Evolutionary conservation across 2,329 filamentous ascomycete genomes (phyloP), one percentile per base, ranked within the genome.

Genomic region (Phialophora verrucosa): DNA sequence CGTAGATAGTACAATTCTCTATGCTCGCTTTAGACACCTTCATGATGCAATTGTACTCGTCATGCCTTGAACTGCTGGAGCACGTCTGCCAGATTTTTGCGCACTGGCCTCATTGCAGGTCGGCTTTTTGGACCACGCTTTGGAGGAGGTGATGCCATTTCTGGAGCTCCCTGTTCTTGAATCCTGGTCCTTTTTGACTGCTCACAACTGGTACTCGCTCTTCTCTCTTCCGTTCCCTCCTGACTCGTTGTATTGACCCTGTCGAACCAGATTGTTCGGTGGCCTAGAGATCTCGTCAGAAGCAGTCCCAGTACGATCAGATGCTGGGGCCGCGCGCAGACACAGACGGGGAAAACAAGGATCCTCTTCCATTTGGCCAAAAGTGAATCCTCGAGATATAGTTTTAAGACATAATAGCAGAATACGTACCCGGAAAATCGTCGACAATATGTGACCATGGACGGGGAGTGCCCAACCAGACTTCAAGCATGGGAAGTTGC

Each of bases 261-360:
- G 31, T 73, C 71, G 27, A 73, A 68, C n/a, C 65, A 68, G 25
- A 73, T 71, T 4, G 72, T 73, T 32, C 71, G 71, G 69, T 27
- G 53, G 23, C 27, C 20, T 29, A 53, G 20, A 53, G 23, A 27
- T 11, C 11, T 11, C 23, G 49, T 53, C 23, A 53, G 49, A 53
- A 44, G 17, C 4, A 42, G 17, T 6, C 6, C 14, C 49, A 53
- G 20, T 27, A 53, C 5, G 49, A n/a, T 17, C 14, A 42, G 14
- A 17, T 42, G 14, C n/a, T 42, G 38, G 38, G 38, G 17, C 6
- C 38, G 5, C 17, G 6, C 6, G 17, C 38, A n/a, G 7, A 20
- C 17, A 44, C 38, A 44, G 17, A 44, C 44, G 1, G 20, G 49
- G 23, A 20, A 23, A 17, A 27, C 49, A 4, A 53, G 20, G 11